phyloP scores from a whole-genome alignment of 345 rosid genomes.

The Melaleuca quinquenervia region DNA sequence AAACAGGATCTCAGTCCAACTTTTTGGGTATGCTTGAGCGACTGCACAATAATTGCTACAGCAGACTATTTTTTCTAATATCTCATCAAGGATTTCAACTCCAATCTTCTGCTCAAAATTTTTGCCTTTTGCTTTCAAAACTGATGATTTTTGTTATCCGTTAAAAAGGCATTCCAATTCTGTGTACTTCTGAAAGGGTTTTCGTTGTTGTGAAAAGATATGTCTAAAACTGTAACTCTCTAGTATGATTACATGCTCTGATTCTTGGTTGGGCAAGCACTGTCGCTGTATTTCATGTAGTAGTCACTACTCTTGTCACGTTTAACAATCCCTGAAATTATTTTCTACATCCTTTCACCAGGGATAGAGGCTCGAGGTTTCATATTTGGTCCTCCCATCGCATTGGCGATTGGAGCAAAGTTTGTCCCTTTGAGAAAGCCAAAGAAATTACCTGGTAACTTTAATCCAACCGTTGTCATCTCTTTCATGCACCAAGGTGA shows the following conservation, averaged over 20 bases:
- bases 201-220: background rate
- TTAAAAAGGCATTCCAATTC: background rate
- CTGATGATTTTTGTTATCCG: background rate
- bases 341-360: constrained; percentile 10
- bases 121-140: background rate
- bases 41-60: background rate
- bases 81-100: background rate
- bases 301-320: background rate
- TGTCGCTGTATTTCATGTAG: background rate
- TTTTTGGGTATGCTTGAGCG: background rate
- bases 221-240: background rate
- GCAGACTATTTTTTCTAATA: background rate
- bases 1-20: background rate
- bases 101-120: background rate
- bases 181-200: background rate
- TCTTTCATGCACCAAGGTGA: background rate
- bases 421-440: constrained; percentile 95
- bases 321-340: background rate
- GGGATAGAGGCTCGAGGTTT: constrained; percentile 98
- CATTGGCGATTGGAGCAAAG: constrained; percentile 96
- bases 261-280: background rate
- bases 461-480: background rate
- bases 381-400: constrained; percentile 91
- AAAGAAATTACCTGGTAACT: constrained; percentile 74
- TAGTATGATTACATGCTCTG: background rate